phyloP scores from a whole-genome alignment of 139 green algal species.

The Micractinium sp. region DNA sequence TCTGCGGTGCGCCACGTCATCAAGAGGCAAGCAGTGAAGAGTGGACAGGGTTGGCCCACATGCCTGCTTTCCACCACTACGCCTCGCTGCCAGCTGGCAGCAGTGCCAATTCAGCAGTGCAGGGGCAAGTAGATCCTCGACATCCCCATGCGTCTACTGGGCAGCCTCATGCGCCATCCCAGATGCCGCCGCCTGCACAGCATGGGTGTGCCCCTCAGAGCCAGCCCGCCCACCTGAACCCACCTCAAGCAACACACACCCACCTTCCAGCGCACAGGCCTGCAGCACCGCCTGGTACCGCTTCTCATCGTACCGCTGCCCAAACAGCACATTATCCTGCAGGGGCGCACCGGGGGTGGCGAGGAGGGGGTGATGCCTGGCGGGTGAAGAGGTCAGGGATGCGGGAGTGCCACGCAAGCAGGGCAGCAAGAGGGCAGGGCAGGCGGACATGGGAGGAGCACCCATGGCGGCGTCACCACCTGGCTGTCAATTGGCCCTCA shows the following conservation, averaged over 20 bases:
- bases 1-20: slow-evolving; percentile 25
- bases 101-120: slow-evolving; percentile 75
- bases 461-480: neutral
- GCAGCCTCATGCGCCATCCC: too few relatives aligned
- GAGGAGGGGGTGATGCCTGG: neutral
- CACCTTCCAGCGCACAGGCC: slow-evolving; percentile 66
- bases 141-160: too few relatives aligned
- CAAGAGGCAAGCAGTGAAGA: too few relatives aligned
- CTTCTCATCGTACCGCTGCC: slow-evolving; percentile 54
- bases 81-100: slow-evolving; percentile 84
- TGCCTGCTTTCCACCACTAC: slow-evolving; percentile 89
- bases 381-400: too few relatives aligned
- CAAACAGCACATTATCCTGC: slow-evolving; percentile 86
- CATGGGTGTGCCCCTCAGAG: too few relatives aligned
- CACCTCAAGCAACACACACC: neutral
- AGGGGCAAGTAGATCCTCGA: too few relatives aligned
- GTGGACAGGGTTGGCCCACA: too few relatives aligned
- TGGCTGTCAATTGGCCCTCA: neutral
- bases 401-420: neutral
- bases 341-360: slow-evolving; percentile 15
- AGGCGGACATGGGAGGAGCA: neutral
- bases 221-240: too few relatives aligned
- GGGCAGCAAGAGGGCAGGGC: neutral
- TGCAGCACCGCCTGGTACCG: slow-evolving; percentile 66
- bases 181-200: too few relatives aligned